Percentiles rank a stretch among this genome's conserved stretches.
Evolutionary conservation across 441 rosid genomes (phyloP).

Genomic region (Gossypium davidsonii): DNA sequence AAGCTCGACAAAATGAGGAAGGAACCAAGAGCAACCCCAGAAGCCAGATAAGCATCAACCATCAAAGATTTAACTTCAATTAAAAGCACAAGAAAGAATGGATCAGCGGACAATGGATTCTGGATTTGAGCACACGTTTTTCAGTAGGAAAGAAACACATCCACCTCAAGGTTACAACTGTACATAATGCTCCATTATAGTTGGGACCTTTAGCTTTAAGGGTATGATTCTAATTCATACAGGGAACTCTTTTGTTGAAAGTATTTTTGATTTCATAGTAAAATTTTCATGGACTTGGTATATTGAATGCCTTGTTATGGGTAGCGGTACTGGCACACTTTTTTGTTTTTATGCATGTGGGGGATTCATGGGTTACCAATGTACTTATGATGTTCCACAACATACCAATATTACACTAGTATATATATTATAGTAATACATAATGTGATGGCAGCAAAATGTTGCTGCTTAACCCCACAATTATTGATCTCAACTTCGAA

Average conservation of each 20-base stretch:
- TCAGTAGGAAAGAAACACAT: background rate
- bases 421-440: background rate
- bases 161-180: conserved; percentile 15
- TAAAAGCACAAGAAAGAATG: conserved; percentile 21
- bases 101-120: background rate
- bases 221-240: background rate
- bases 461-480: background rate
- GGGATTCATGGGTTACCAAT: background rate
- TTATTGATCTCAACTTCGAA: background rate
- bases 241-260: background rate
- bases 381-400: background rate
- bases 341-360: background rate
- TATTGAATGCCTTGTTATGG: background rate
- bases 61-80: conserved; percentile 27
- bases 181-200: conserved; percentile 20
- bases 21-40: conserved; percentile 22
- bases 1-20: conserved; percentile 23
- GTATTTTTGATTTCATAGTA: background rate
- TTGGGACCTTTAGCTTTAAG: background rate
- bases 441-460: background rate
- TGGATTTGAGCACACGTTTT: background rate
- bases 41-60: conserved; percentile 29
- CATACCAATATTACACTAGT: background rate
- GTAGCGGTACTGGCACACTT: background rate
- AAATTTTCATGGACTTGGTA: background rate